Percentiles rank a stretch among this genome's conserved stretches.
phyloP scores from a whole-genome alignment of 345 rosid genomes.

The Trapa incisa region DNA sequence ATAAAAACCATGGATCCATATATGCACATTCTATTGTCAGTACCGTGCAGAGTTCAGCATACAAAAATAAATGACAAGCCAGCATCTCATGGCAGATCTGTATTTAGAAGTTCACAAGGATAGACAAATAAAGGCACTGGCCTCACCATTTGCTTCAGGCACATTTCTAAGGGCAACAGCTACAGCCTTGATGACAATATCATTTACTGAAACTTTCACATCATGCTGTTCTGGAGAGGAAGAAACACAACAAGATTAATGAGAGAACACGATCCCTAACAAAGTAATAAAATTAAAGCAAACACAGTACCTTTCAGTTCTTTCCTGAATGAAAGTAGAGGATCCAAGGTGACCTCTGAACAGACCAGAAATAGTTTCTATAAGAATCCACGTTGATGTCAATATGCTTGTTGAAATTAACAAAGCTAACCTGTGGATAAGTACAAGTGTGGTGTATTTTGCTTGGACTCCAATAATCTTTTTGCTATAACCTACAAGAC shows the following conservation, averaged over 20 bases:
- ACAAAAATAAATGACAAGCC: neutral
- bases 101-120: neutral
- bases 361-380: constrained; percentile 13
- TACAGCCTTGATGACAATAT: constrained; percentile 88
- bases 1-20: neutral
- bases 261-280: constrained; percentile 11
- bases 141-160: constrained; percentile 85
- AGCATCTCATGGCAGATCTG: neutral
- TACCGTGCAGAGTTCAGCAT: neutral
- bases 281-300: constrained; percentile 5
- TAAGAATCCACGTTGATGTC: constrained; percentile 3
- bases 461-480: constrained; percentile 93
- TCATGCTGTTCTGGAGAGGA: constrained; percentile 58
- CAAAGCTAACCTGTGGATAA: constrained; percentile 40
- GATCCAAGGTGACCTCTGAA: constrained; percentile 88
- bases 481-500: constrained; percentile 67
- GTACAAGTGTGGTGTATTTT: constrained; percentile 78
- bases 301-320: constrained; percentile 64
- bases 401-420: neutral
- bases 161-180: constrained; percentile 75
- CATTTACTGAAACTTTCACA: constrained; percentile 88
- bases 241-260: constrained; percentile 17
- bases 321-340: constrained; percentile 84
- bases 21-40: neutral
- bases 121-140: neutral